Evolutionary conservation across 2,329 filamentous ascomycete species (phyloP).

Genomic region (Madurella mycetomatis): DNA sequence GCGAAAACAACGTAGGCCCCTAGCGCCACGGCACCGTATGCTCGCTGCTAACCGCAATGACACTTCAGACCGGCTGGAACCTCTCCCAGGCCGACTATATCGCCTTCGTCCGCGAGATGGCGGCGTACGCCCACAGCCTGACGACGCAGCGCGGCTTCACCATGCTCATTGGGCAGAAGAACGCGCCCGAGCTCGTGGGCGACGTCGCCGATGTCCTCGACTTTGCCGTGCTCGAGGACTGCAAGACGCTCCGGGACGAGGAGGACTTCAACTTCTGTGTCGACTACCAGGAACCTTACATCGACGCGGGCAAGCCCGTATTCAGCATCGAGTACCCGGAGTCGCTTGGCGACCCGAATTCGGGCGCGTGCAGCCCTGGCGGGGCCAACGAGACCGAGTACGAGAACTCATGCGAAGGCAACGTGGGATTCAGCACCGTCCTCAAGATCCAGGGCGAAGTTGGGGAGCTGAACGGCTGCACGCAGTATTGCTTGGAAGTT

Average conservation of each 20-base stretch:
- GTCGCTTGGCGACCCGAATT: not conserved
- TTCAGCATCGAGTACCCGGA: slow-evolving; percentile 20
- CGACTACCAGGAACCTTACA: slow-evolving; percentile 12
- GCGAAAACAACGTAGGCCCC: not conserved
- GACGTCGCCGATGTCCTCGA: slow-evolving; percentile 4
- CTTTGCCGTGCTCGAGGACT: slow-evolving; percentile 22
- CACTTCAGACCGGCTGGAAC: slow-evolving; percentile 8
- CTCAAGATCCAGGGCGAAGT: slow-evolving; percentile 14
- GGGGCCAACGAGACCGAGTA: slow-evolving; percentile 7
- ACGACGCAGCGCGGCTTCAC: slow-evolving; percentile 7
- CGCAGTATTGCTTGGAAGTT: slow-evolving; percentile 14
- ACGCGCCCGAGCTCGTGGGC: slow-evolving; percentile 12
- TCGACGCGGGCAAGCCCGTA: slow-evolving; percentile 13
- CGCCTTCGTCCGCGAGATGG: slow-evolving; percentile 11
- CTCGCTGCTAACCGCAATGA: too few species aligned
- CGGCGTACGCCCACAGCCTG: slow-evolving; percentile 14
- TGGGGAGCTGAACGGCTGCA: slow-evolving; percentile 19
- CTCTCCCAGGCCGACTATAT: slow-evolving; percentile 9
- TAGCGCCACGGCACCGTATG: too few species aligned
- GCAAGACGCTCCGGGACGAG: slow-evolving; percentile 13
- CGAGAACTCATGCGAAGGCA: slow-evolving; percentile 9
- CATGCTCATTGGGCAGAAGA: slow-evolving; percentile 20
- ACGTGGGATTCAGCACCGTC: slow-evolving; percentile 11
- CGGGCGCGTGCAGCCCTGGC: slow-evolving; percentile 1
- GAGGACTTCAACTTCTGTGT: slow-evolving; percentile 9